Evolutionary conservation across 305 asterid genomes (phyloP).

Genomic region (Caryopteris hybrid): DNA sequence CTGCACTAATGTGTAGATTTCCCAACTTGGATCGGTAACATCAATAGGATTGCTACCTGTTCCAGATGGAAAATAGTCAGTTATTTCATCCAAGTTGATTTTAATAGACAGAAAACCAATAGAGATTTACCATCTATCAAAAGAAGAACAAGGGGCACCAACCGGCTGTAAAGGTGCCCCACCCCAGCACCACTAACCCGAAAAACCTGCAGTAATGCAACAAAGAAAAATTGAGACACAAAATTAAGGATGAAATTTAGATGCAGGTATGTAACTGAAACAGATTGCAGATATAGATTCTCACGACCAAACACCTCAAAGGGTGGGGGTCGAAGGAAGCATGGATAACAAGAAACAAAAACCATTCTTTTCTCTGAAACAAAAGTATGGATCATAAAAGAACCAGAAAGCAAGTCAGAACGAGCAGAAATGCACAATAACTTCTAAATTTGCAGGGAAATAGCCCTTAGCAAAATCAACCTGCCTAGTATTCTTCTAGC

Average conservation of each 20-base stretch:
- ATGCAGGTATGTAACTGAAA: not conserved
- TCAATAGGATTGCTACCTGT: conserved; percentile 98
- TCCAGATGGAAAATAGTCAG: conserved; percentile 16
- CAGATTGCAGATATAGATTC: not conserved
- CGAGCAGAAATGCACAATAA: too few species aligned
- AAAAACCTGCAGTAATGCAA: conserved; percentile 47
- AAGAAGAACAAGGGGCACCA: conserved; percentile 90
- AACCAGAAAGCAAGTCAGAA: too few species aligned
- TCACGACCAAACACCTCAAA: too few species aligned
- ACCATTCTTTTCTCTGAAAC: not conserved
- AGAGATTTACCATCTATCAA: conserved; percentile 72
- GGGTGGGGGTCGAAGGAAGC: too few species aligned
- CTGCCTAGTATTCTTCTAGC: not conserved
- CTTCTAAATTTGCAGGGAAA: not conserved
- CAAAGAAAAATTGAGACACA: not conserved
- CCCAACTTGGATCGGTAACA: conserved; percentile 77
- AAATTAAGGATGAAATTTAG: conserved; percentile 7
- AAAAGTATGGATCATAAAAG: not conserved
- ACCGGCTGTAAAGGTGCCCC: conserved; percentile 71
- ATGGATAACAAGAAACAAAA: conserved; percentile 1
- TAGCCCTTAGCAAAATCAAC: conserved; percentile 7
- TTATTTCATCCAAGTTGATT: not conserved
- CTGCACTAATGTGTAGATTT: conserved; percentile 58
- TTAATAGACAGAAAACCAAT: conserved; percentile 4
- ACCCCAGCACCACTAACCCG: conserved; percentile 58